These are phyloP conservation scores for Colletotrichum sp. DNA, from an alignment of 2,329 filamentous ascomycete species.

Conservation along the genomic window DNA sequence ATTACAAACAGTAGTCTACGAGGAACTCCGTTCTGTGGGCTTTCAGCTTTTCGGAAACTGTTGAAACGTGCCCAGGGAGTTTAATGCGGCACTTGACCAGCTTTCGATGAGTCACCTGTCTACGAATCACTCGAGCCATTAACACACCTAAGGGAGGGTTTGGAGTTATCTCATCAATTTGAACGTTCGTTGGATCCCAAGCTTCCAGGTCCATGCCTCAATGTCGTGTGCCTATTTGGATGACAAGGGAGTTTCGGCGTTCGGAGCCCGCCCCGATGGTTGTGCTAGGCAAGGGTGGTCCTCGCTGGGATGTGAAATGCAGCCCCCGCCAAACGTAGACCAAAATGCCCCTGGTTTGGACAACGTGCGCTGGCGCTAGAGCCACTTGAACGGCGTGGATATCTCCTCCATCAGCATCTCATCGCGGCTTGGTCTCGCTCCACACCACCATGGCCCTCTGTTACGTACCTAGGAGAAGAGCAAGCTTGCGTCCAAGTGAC, in stretches of 20 bases:
- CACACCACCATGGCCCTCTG: neutral
- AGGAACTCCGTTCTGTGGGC: neutral
- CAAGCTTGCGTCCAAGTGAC: neutral
- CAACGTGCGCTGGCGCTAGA: neutral
- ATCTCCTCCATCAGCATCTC: neutral
- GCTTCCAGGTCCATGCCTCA: neutral
- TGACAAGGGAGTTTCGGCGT: neutral
- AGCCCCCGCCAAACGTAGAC: neutral
- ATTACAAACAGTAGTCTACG: neutral
- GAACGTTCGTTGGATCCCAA: neutral
- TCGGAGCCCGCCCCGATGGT: neutral
- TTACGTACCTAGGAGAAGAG: neutral
- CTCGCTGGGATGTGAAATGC: neutral
- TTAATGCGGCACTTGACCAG: neutral
- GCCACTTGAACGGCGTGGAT: neutral
- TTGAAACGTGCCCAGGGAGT: neutral
- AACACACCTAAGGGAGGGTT: neutral
- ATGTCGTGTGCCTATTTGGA: neutral
- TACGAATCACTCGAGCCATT: neutral
- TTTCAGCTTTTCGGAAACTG: neutral
- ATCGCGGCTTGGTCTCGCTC: neutral
- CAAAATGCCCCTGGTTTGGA: neutral
- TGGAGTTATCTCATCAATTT: neutral
- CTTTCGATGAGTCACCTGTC: neutral
- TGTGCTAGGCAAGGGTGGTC: neutral